Evolutionary conservation across 2,329 filamentous ascomycete species (phyloP), one percentile per base, ranked within the genome.

Genomic region (Penicillium janthinellum): DNA sequence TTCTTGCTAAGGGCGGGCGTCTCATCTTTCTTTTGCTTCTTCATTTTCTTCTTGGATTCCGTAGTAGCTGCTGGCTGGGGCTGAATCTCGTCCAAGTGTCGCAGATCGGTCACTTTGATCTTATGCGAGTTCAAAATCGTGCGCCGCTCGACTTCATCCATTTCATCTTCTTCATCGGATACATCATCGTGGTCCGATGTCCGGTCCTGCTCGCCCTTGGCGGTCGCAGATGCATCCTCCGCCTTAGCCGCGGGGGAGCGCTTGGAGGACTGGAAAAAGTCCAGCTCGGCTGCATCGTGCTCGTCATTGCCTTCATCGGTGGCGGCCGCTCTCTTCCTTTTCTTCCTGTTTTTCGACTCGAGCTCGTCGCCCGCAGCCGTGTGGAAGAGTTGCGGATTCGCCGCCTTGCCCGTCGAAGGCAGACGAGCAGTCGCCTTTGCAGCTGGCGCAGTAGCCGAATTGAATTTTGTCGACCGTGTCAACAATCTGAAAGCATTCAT

Each of bases 71-170:
- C 65, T 56, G 66, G 67, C 55, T 56, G 62, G 10, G 62, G 64
- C 50, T 69, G 70, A 48, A 73, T 73, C 22, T 71, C 73, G 47
- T 76, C 77, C 42, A 79, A 69, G 44, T 82, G 82, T 25, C 85
- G 86, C n/a, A 96, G 79, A 51, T 96, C 80, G 0, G 90, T 91
- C 41, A 96, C 84, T 75, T 96, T 96, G 65, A 97, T 82, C 64
- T 92, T 90, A 76, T 96, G 92, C 58, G 87, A 89, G 62, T 88
- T 88, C 62, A 96, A 78, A 11, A 94, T 81, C 60, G 88, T 86
- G 67, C 89, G 88, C 67, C 90, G 88, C 72, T 93, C 86, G 58
- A 89, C 88, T 68, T 90, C 84, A 67, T 86, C 85, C 67, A 92
- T 82, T 0, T 61, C 50, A 49, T 71, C 65, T 4, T 69, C 68